phyloP scores from a whole-genome alignment of 148 eudicot genomes.

The Mesembryanthemum crystallinum region DNA sequence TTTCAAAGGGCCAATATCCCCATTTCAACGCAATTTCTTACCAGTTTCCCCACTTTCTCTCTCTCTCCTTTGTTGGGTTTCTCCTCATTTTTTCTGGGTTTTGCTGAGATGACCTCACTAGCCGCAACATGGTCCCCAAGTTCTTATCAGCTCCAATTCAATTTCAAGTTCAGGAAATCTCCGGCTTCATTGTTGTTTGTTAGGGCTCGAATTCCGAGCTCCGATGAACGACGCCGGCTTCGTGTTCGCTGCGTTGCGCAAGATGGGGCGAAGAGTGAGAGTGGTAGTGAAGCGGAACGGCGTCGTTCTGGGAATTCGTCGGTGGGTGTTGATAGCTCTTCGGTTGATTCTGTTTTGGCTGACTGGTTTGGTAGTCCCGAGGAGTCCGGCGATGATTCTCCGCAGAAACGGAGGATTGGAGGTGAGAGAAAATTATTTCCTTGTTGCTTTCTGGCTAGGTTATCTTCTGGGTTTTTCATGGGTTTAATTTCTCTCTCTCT shows the following conservation, averaged over 20 bases:
- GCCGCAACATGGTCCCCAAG: conserved; percentile 46
- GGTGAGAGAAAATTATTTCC: conserved; percentile 40
- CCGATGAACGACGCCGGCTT: conserved; percentile 8
- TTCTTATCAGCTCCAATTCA: conserved; percentile 67
- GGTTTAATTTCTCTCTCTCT: not conserved
- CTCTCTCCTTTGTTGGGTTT: conserved; percentile 8
- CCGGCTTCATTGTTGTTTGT: conserved; percentile 25
- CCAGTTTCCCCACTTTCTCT: not conserved
- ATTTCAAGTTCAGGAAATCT: conserved; percentile 43
- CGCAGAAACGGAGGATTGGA: conserved; percentile 40
- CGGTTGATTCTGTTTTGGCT: conserved; percentile 36
- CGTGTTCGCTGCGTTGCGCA: conserved; percentile 30
- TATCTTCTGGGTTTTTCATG: not conserved
- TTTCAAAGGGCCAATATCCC: not conserved
- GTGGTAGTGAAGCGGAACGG: conserved; percentile 20
- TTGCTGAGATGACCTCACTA: conserved; percentile 32
- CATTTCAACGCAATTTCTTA: not conserved
- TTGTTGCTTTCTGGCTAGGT: not conserved
- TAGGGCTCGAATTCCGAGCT: conserved; percentile 30
- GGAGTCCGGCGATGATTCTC: conserved; percentile 29
- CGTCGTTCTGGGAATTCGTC: conserved; percentile 34
- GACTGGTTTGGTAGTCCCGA: conserved; percentile 62
- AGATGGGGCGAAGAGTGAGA: conserved; percentile 33
- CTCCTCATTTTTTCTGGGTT: not conserved
- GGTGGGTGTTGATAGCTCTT: conserved; percentile 27